phyloP scores from a whole-genome alignment of 2,329 filamentous ascomycete genomes.

The Myriosclerotinia curreyana region DNA sequence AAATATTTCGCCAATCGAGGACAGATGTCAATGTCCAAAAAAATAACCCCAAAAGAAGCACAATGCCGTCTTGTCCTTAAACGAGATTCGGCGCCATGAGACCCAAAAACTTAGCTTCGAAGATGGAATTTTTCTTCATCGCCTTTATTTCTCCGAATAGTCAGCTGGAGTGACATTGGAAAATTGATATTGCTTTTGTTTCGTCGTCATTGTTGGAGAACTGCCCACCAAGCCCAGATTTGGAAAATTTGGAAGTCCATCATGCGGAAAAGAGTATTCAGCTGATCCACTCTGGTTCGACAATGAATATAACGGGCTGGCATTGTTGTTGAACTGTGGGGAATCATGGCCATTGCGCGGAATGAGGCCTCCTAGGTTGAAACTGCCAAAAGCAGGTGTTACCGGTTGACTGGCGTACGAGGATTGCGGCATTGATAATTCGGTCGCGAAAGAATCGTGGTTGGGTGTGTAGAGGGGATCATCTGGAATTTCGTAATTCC shows the following conservation, averaged over 20 bases:
- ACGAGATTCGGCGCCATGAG: neutral
- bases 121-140: neutral
- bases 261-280: constrained; percentile 36
- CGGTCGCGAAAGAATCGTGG: constrained; percentile 32
- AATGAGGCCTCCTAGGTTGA: constrained; percentile 32
- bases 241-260: constrained; percentile 21
- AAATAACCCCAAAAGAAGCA: neutral
- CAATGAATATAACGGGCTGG: constrained; percentile 32
- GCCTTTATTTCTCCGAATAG: constrained; percentile 36
- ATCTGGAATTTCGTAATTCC: constrained; percentile 33
- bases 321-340: constrained; percentile 31
- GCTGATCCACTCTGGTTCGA: constrained; percentile 29
- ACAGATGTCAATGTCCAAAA: neutral
- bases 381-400: constrained; percentile 37
- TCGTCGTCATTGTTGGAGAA: constrained; percentile 30
- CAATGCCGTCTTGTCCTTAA: neutral
- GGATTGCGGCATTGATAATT: constrained; percentile 35
- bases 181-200: constrained; percentile 39
- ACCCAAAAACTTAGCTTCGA: neutral
- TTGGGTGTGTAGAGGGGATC: constrained; percentile 36
- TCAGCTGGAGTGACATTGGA: constrained; percentile 39
- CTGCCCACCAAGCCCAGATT: constrained; percentile 22
- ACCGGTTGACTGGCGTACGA: constrained; percentile 37
- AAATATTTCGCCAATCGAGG: neutral
- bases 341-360: constrained; percentile 26